Conservation (phyloP, 768 basidiomycete genomes). For the Botryobasidium botryosum region DNA sequence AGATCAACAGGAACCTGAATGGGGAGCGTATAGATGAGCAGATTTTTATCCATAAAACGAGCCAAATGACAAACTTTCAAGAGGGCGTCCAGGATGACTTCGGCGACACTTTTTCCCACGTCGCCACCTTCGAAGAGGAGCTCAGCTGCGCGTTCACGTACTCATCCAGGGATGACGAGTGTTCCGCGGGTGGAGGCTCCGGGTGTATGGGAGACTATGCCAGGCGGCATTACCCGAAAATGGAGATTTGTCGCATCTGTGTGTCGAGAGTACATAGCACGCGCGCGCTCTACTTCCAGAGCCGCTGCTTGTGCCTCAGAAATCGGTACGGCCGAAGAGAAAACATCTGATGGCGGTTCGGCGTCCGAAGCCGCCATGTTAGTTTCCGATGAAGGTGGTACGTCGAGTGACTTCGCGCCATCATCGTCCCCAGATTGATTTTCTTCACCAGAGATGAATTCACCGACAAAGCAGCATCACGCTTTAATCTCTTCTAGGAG, state of each 20-base stretch:
- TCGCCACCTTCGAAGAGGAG: conserved; percentile 81
- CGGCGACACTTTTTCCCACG: conserved; percentile 67
- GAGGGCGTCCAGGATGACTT: conserved; percentile 60
- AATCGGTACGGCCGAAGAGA: too few species aligned
- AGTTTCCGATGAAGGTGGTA: too few species aligned
- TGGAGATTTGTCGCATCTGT: conserved; percentile 63
- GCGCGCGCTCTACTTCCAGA: conserved; percentile 35
- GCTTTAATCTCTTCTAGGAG: conserved; percentile 86
- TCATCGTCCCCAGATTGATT: too few species aligned
- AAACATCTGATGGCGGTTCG: conserved; percentile 11
- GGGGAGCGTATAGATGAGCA: neutral
- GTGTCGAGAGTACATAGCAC: conserved; percentile 54
- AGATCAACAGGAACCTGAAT: conserved; percentile 76
- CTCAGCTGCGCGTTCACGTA: conserved; percentile 81
- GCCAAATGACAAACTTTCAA: conserved; percentile 39
- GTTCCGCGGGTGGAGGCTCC: conserved; percentile 40
- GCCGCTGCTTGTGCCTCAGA: too few species aligned
- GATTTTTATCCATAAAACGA: neutral
- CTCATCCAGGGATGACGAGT: conserved; percentile 83
- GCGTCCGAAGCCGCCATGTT: conserved; percentile 9
- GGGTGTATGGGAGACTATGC: conserved; percentile 29
- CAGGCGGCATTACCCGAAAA: conserved; percentile 50
- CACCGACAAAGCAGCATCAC: conserved; percentile 75
- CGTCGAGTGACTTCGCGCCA: too few species aligned
- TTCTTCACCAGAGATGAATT: conserved; percentile 27